Evolutionary conservation across 148 eudicot species (phyloP).

Genomic region (Persicaria tinctoria): DNA sequence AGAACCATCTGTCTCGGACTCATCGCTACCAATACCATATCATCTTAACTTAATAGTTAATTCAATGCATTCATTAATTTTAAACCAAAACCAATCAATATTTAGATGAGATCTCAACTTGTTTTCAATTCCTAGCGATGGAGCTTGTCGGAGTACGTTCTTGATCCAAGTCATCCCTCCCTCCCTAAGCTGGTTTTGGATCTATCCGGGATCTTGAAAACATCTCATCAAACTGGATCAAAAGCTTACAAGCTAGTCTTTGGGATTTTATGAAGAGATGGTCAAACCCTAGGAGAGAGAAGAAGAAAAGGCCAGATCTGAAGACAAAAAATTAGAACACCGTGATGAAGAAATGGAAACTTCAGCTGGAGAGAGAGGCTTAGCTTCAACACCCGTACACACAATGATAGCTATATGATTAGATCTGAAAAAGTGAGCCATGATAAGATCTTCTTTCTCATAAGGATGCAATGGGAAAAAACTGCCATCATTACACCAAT

Average conservation of each 20-base stretch:
- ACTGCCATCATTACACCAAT: conserved; percentile 57
- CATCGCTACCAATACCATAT: neutral
- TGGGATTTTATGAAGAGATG: neutral
- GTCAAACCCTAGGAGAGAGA: conserved; percentile 11
- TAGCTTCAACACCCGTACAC: neutral
- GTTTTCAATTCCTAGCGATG: too few relatives aligned
- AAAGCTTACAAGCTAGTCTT: neutral
- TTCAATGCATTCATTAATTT: neutral
- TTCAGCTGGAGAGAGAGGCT: neutral
- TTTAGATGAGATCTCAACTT: too few relatives aligned
- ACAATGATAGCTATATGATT: conserved; percentile 10
- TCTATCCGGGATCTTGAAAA: too few relatives aligned
- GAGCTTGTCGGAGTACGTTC: too few relatives aligned
- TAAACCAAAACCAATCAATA: neutral
- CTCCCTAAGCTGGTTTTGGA: too few relatives aligned
- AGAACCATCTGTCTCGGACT: neutral
- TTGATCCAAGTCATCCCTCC: too few relatives aligned
- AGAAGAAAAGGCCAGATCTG: conserved; percentile 7
- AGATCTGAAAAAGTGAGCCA: conserved; percentile 3
- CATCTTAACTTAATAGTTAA: neutral
- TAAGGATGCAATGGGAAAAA: neutral
- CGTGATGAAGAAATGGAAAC: neutral
- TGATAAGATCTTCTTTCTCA: neutral
- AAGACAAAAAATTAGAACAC: neutral
- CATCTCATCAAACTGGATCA: neutral